These are phyloP conservation scores for Aspergillus uvarum DNA, from an alignment of 2,329 filamentous ascomycete genomes.

Conservation along the genomic window DNA sequence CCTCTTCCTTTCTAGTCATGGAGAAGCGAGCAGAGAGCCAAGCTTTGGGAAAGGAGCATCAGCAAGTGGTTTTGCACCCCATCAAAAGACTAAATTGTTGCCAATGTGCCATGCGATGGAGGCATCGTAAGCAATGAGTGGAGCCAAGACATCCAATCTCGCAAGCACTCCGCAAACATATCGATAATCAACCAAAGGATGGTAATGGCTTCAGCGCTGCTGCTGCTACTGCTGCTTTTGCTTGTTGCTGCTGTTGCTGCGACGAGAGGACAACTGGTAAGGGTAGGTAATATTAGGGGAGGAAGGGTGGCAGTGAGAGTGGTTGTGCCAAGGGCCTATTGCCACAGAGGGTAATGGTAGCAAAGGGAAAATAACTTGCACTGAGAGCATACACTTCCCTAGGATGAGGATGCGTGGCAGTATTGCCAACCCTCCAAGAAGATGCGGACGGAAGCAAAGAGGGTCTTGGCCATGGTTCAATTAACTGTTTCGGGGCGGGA, in stretches of 20 bases:
- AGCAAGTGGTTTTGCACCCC: background rate
- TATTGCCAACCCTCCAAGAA: background rate
- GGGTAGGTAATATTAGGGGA: background rate
- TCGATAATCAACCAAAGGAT: background rate
- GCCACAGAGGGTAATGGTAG: background rate
- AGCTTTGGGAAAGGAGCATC: background rate
- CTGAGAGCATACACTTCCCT: background rate
- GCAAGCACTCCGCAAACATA: background rate
- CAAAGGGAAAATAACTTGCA: background rate
- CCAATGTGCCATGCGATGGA: background rate
- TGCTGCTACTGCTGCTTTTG: background rate
- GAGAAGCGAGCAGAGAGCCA: background rate
- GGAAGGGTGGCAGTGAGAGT: background rate
- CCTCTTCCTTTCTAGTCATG: background rate
- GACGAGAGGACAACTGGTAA: background rate
- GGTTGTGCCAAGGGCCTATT: background rate
- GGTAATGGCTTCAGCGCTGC: background rate
- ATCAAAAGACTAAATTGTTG: background rate
- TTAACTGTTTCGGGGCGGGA: constrained; percentile 30
- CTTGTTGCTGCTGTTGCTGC: background rate
- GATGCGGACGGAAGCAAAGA: constrained; percentile 12
- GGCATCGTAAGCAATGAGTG: background rate
- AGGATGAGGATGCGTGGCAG: background rate
- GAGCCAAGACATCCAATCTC: background rate
- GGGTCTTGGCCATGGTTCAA: constrained; percentile 31